A percentile compares a stretch with the other conserved stretches of the same genome.
These are phyloP conservation scores for Yamadazyma taylorii DNA, from an alignment of 1,139 yeast genomes.

Conservation along the genomic window DNA sequence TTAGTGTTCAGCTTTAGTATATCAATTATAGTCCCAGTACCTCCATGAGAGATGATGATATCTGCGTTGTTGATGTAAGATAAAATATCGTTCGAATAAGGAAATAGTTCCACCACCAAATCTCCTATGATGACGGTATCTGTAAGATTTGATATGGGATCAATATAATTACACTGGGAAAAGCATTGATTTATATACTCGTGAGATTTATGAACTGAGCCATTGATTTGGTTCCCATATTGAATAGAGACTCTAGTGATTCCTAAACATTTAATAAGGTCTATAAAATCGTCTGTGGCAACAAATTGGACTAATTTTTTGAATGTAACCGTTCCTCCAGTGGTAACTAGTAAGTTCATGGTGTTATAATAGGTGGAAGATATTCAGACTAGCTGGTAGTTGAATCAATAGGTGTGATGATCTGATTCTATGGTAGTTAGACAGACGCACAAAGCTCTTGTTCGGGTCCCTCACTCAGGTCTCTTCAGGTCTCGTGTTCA, in stretches of 20 bases:
- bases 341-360: conserved; percentile 34
- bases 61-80: conserved; percentile 42
- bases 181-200: conserved; percentile 21
- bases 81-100: conserved; percentile 45
- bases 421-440: too few species aligned
- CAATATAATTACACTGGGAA: conserved; percentile 1
- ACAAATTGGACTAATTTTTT: conserved; percentile 48
- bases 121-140: conserved; percentile 1
- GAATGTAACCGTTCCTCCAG: conserved; percentile 88
- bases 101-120: conserved; percentile 37
- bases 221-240: conserved; percentile 56
- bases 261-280: conserved; percentile 20
- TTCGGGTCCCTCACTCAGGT: too few species aligned
- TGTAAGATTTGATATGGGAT: background rate
- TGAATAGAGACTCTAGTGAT: conserved; percentile 35
- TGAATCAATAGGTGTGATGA: too few species aligned
- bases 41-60: conserved; percentile 85
- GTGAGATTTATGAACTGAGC: conserved; percentile 23
- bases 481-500: too few species aligned
- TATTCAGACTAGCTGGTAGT: too few species aligned
- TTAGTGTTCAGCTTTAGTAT: conserved; percentile 51
- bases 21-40: conserved; percentile 90
- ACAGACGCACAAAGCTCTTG: too few species aligned
- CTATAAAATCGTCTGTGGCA: conserved; percentile 36
- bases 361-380: too few species aligned